phyloP scores from a whole-genome alignment of 169 alveolate species.

The Babesia bigemina region DNA sequence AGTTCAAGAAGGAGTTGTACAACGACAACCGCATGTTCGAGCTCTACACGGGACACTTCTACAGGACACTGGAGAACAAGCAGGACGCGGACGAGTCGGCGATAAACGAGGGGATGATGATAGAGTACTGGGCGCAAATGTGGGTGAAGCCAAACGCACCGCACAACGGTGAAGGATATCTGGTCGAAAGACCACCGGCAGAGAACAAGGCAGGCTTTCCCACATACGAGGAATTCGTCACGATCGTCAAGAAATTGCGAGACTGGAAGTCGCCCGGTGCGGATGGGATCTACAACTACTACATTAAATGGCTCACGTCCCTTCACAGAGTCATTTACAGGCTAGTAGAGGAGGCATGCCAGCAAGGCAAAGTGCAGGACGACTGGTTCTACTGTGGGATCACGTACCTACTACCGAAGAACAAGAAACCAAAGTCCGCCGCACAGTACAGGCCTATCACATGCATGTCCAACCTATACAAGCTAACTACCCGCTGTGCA shows the following conservation, averaged over 20 bases:
- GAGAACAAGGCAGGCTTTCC: not conserved
- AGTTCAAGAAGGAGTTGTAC: conserved; percentile 2
- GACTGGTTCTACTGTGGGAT: conserved; percentile 5
- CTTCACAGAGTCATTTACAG: not conserved
- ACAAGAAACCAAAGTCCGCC: not conserved
- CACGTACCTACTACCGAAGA: not conserved
- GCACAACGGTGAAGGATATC: not conserved
- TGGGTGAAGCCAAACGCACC: not conserved
- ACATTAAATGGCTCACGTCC: not conserved
- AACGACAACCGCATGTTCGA: conserved; percentile 3
- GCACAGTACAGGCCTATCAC: conserved; percentile 11
- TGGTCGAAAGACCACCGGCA: not conserved
- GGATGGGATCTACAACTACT: conserved; percentile 8
- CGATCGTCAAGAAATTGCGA: not conserved
- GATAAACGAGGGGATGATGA: too few species aligned
- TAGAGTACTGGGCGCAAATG: too few species aligned
- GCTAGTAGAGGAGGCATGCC: not conserved
- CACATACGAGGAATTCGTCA: not conserved
- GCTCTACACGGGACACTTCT: conserved; percentile 6
- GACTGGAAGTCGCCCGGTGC: conserved; percentile 10
- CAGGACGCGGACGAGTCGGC: not conserved
- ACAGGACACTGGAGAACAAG: not conserved
- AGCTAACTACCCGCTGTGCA: conserved; percentile 10
- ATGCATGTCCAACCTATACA: conserved; percentile 7
- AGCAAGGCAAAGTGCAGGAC: not conserved